phyloP scores from a whole-genome alignment of 75 land plant species.

The Pinus taeda region DNA sequence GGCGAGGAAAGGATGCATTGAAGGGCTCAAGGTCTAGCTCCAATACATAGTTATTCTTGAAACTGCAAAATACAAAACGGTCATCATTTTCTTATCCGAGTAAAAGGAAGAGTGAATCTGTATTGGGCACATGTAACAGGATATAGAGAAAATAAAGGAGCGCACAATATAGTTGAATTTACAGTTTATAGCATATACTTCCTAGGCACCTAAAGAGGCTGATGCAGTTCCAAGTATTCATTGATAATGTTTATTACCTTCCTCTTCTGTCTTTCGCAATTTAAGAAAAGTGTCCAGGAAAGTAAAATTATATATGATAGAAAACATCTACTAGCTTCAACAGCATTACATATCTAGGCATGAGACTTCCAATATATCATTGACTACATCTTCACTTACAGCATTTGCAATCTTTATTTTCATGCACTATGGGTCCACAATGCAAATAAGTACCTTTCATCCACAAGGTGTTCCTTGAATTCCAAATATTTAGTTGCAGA shows the following conservation, averaged over 20 bases:
- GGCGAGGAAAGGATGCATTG: conserved; percentile 46
- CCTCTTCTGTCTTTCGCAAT: not conserved
- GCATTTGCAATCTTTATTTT: not conserved
- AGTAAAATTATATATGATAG: not conserved
- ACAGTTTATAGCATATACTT: too few relatives aligned
- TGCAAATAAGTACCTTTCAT: conserved; percentile 20
- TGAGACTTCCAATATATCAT: not conserved
- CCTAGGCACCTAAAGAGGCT: too few relatives aligned
- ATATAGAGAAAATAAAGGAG: not conserved
- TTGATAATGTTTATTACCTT: not conserved
- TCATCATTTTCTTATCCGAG: not conserved
- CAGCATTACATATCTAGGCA: not conserved
- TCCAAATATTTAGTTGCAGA: conserved; percentile 49
- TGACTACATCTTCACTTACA: not conserved
- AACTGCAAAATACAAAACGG: conserved; percentile 10
- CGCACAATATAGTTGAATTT: too few relatives aligned
- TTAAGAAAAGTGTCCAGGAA: not conserved
- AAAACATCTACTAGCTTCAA: not conserved
- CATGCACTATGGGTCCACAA: not conserved
- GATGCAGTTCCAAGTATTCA: too few relatives aligned
- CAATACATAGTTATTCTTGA: conserved; percentile 36
- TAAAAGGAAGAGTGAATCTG: not conserved
- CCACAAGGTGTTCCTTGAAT: conserved; percentile 51
- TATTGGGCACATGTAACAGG: not conserved
- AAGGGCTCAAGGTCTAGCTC: conserved; percentile 74